Evolutionary conservation across 1,284 basidiomycete species (phyloP), one percentile per base, ranked within the genome.

Genomic region (Pisolithus thermaeus): DNA sequence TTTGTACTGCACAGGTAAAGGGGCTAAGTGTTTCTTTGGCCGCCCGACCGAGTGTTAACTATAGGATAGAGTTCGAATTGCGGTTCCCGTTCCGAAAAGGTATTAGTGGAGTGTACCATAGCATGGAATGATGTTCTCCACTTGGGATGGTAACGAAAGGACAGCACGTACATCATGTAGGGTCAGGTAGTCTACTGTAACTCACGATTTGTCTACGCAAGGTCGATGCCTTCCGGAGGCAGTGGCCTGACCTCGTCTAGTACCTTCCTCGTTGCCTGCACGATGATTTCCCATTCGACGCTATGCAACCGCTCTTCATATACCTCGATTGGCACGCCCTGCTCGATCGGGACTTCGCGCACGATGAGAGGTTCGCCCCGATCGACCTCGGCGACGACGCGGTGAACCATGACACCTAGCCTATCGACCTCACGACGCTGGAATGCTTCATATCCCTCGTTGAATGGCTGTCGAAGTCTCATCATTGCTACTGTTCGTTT

Each of bases 351-450:
- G 11, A 99, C 81, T 62, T 92, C 81, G 52, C 81, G 74, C 43
- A 95, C 87, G 27, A 98, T 68, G 37, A 99, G 65, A 0, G 96
- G 94, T 62, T 90, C 84, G 1, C 96, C 97, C 6, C 86, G 80
- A 70, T 99, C 97, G 11, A 99, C 94, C 64, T 96, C 92, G 55
- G 86, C 87, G 30, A 98, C 86, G 14, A 98, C 96, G 35, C 87
- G 80, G 71, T 99, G 96, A 0, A 98, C 87, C 96, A 99, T 99
- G 3, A 83, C 86, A 0, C 96, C 96, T 0, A 91, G 87, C 51
- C 77, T 72, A 35, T 74, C 72, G 49, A 94, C 83, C 63, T 92
- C 85, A 4, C 91, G 92, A 52, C 77, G 79, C 62, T 90, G 78
- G 66, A 88, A 96, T 1, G 94, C 94, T 56, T 91, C 91, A 64